These are phyloP conservation scores for Tarenaya hassleriana DNA, from an alignment of 345 rosid species.

Conservation along the genomic window DNA sequence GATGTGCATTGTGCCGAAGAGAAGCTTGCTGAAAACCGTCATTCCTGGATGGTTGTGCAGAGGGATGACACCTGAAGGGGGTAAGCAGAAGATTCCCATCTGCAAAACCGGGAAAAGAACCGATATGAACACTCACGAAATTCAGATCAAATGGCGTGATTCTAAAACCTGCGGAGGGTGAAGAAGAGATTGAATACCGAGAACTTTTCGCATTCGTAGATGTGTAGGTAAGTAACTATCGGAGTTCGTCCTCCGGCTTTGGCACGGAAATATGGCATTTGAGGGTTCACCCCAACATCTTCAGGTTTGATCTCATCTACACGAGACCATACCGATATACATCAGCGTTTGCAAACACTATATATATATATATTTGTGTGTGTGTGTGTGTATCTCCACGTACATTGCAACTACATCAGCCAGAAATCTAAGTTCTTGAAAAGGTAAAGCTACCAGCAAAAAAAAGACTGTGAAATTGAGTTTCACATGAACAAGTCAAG, in stretches of 20 bases:
- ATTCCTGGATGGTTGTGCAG: conserved; percentile 98
- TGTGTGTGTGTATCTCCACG: no score
- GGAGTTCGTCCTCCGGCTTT: conserved; percentile 24
- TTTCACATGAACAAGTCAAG: background rate
- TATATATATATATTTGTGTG: conserved; percentile 1
- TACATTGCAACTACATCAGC: no score
- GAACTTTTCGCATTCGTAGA: conserved; percentile 54
- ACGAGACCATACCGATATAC: conserved; percentile 13
- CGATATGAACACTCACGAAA: background rate
- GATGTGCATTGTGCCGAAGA: conserved; percentile 91
- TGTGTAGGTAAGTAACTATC: conserved; percentile 53
- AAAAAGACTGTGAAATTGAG: no score
- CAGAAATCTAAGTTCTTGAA: no score
- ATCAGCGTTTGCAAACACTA: no score
- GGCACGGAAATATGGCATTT: conserved; percentile 40
- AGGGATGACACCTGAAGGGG: conserved; percentile 80
- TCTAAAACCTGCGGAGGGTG: background rate
- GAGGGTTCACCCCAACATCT: conserved; percentile 52
- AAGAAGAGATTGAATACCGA: conserved; percentile 50
- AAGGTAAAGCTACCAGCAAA: no score
- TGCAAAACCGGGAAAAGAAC: conserved; percentile 26
- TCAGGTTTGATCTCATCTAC: conserved; percentile 57
- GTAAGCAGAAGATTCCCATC: conserved; percentile 96
- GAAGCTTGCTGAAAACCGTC: conserved; percentile 97
- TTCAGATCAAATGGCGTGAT: background rate